Percentiles rank a stretch among this genome's conserved stretches.
Conservation (phyloP, 257 asterid genomes). For the Nicotiana tabacum region DNA sequence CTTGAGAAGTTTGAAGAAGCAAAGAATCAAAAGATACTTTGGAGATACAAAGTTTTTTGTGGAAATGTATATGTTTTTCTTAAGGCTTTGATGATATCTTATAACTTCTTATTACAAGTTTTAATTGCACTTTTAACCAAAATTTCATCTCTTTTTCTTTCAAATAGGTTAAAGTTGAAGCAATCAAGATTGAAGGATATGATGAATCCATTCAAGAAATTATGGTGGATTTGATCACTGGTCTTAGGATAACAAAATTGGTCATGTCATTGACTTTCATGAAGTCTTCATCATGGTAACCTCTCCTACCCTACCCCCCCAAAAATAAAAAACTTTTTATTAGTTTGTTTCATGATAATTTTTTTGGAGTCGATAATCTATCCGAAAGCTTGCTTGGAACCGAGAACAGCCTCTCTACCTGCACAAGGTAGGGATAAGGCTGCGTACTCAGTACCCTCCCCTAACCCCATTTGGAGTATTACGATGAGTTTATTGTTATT, state of each 20-base stretch:
- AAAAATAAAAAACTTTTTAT: too few species aligned
- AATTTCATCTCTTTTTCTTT: not conserved
- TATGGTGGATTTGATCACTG: slow-evolving; percentile 39
- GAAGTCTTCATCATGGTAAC: slow-evolving; percentile 13
- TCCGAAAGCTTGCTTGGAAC: too few species aligned
- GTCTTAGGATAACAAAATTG: slow-evolving; percentile 38
- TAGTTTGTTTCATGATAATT: too few species aligned
- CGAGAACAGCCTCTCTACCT: too few species aligned
- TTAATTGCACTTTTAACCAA: not conserved
- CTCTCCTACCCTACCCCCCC: too few species aligned
- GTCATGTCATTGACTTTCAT: slow-evolving; percentile 53
- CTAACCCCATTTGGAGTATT: too few species aligned
- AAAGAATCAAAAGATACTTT: slow-evolving; percentile 21
- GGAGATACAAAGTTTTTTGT: slow-evolving; percentile 36
- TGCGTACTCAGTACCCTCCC: too few species aligned
- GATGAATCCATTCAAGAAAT: slow-evolving; percentile 43
- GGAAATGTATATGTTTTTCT: slow-evolving; percentile 19
- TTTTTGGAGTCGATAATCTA: too few species aligned
- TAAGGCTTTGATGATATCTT: not conserved
- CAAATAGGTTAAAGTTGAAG: slow-evolving; percentile 47
- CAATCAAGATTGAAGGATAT: slow-evolving; percentile 32
- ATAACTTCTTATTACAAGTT: not conserved
- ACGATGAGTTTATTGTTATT: not conserved
- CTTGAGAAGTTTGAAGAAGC: slow-evolving; percentile 39
- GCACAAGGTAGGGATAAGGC: too few species aligned